A percentile compares a stretch with the other conserved stretches of the same genome.
These are phyloP conservation scores for Aspergillus brunneoviolaceus DNA, from an alignment of 2,329 filamentous ascomycete genomes.

Conservation along the genomic window DNA sequence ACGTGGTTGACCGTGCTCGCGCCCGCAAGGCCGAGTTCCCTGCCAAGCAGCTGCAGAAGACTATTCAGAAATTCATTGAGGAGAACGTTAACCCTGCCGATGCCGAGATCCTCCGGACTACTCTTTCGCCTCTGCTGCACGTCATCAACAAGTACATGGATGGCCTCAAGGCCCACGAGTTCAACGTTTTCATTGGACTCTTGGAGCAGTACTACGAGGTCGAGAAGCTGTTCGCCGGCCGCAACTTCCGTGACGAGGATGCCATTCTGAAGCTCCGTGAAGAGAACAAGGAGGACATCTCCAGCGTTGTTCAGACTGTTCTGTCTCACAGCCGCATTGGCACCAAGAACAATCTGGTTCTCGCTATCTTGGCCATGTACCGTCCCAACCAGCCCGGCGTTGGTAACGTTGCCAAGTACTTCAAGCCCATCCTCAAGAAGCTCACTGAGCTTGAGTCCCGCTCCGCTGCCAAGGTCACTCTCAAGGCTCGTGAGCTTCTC, in stretches of 20 bases:
- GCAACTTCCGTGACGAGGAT: slow-evolving; percentile 84
- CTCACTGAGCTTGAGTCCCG: slow-evolving; percentile 87
- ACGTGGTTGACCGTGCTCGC: slow-evolving; percentile 82
- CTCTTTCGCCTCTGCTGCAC: slow-evolving; percentile 71
- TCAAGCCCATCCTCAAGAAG: slow-evolving; percentile 77
- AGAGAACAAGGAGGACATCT: slow-evolving; percentile 89
- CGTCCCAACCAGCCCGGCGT: slow-evolving; percentile 89
- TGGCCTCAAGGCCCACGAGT: slow-evolving; percentile 87
- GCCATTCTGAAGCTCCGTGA: slow-evolving; percentile 92
- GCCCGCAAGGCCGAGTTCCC: slow-evolving; percentile 83
- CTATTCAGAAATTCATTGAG: slow-evolving; percentile 82
- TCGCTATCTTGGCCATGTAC: slow-evolving; percentile 92
- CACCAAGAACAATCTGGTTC: slow-evolving; percentile 88
- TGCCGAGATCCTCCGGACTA: slow-evolving; percentile 68
- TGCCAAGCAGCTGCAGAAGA: slow-evolving; percentile 80
- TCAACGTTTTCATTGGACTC: slow-evolving; percentile 75
- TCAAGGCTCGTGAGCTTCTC: slow-evolving; percentile 95
- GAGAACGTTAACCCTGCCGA: slow-evolving; percentile 76
- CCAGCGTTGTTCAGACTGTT: slow-evolving; percentile 80
- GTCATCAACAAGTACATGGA: slow-evolving; percentile 81
- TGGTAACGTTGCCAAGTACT: slow-evolving; percentile 83
- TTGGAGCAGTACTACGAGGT: slow-evolving; percentile 78
- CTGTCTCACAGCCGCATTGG: slow-evolving; percentile 90
- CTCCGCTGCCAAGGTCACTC: slow-evolving; percentile 87
- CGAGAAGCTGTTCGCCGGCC: slow-evolving; percentile 83